Evolutionary conservation across 2,329 filamentous ascomycete genomes (phyloP).

Genomic region (Teratosphaeria viscida): DNA sequence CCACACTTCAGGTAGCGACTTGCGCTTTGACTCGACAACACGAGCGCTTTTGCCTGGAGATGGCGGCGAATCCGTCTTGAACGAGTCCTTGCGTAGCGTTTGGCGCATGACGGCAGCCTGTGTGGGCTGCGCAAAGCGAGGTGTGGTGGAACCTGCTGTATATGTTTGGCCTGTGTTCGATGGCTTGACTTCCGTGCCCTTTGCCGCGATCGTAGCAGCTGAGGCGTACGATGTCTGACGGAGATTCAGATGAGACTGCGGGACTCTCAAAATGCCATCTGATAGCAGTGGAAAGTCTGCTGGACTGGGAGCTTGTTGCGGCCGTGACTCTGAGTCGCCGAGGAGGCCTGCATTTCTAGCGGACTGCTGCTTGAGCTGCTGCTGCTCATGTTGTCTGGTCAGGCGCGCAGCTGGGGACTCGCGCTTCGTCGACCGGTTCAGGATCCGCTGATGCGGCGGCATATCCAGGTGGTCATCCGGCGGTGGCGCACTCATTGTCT

Average conservation of each 20-base stretch:
- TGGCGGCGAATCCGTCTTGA: not conserved
- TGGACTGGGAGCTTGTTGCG: slow-evolving; percentile 1
- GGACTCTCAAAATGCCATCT: not conserved
- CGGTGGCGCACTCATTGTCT: not conserved
- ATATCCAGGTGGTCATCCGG: not conserved
- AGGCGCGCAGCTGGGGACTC: slow-evolving; percentile 6
- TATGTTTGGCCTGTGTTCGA: not conserved
- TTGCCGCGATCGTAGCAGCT: slow-evolving; percentile 3
- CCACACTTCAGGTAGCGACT: not conserved
- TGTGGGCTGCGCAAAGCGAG: slow-evolving; percentile 24
- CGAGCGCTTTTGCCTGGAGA: slow-evolving; percentile 13
- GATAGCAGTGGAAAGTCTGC: slow-evolving; percentile 11
- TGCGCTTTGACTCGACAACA: slow-evolving; percentile 5
- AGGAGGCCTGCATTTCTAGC: not conserved
- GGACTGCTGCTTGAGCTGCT: not conserved
- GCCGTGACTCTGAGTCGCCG: not conserved
- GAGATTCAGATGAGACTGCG: not conserved
- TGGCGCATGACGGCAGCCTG: slow-evolving; percentile 10
- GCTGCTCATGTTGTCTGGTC: slow-evolving; percentile 8
- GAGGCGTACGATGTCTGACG: slow-evolving; percentile 10
- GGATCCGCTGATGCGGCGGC: not conserved
- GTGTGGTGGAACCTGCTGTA: slow-evolving; percentile 3
- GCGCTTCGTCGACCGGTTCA: not conserved
- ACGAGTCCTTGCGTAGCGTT: slow-evolving; percentile 13
- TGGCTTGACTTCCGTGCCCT: not conserved